These are phyloP conservation scores for Alopecurus myosuroides DNA, from an alignment of 176 grass and related monocot genomes.

Conservation along the genomic window DNA sequence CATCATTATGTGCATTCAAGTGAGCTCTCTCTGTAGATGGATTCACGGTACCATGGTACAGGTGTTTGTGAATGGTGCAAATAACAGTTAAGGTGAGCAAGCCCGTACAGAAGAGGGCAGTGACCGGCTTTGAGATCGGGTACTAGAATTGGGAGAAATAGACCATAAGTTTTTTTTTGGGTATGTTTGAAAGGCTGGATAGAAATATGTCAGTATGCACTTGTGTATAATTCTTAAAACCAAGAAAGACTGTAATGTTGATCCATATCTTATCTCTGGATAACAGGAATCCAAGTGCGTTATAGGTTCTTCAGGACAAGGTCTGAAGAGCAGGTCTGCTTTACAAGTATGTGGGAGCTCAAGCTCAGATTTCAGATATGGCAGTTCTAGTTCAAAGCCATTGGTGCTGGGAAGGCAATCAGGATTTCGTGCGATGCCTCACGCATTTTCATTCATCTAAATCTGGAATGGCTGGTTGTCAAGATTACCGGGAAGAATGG, in stretches of 20 bases:
- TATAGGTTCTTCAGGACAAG: no score
- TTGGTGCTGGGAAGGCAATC: conserved; percentile 23
- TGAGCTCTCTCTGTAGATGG: conserved; percentile 5
- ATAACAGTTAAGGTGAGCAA: background rate
- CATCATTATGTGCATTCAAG: conserved; percentile 1
- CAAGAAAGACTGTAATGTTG: no score
- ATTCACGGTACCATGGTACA: background rate
- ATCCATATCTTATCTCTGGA: no score
- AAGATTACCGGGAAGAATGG: background rate
- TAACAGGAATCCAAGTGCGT: no score
- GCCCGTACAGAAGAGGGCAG: no score
- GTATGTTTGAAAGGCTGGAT: no score
- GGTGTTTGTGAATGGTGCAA: background rate
- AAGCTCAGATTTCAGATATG: conserved; percentile 16
- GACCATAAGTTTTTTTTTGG: no score
- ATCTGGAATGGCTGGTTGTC: background rate
- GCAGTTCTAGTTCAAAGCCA: conserved; percentile 30
- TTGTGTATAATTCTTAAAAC: background rate
- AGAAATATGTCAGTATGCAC: background rate
- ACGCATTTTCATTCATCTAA: conserved; percentile 31
- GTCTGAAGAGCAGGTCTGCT: conserved; percentile 27
- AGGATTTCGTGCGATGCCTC: conserved; percentile 18
- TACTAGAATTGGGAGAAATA: no score
- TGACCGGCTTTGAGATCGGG: no score
- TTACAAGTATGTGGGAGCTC: conserved; percentile 39